Conservation (phyloP, 805 yeast genomes). For the Candida tibetensis region DNA sequence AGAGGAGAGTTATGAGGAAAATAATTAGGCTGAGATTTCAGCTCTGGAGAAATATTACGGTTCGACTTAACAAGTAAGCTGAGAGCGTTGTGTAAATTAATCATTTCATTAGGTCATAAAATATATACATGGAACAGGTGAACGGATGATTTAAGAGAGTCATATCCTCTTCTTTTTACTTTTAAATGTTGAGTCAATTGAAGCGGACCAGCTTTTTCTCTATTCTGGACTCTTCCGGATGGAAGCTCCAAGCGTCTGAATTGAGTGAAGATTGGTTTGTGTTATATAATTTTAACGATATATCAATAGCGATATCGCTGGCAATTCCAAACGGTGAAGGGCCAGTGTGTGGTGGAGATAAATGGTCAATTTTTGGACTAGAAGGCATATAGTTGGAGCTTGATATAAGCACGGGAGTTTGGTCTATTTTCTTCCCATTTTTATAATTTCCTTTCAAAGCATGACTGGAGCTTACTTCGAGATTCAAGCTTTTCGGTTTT, state of each 20-base stretch:
- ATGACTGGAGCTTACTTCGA: constrained; percentile 6
- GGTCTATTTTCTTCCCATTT: background rate
- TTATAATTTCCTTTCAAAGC: background rate
- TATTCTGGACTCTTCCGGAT: background rate
- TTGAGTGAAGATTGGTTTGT: constrained; percentile 10
- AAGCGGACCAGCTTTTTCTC: constrained; percentile 6
- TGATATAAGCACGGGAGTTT: background rate
- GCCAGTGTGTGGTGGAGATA: too few relatives aligned
- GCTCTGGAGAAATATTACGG: too few relatives aligned
- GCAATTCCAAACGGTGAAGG: background rate
- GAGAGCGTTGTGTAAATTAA: too few relatives aligned
- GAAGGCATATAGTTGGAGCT: background rate
- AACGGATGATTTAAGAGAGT: too few relatives aligned
- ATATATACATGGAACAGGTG: too few relatives aligned
- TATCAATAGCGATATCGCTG: constrained; percentile 7
- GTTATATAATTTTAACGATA: constrained; percentile 5
- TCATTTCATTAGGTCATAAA: too few relatives aligned
- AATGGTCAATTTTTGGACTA: background rate
- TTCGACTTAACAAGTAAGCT: too few relatives aligned
- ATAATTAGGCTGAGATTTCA: too few relatives aligned
- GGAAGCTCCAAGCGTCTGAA: constrained; percentile 3
- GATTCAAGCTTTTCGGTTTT: background rate
- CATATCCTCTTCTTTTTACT: too few relatives aligned
- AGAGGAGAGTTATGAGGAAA: too few relatives aligned
- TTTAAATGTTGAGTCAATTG: too few relatives aligned